Base-by-base conservation (phyloP, 768 basidiomycete species). In the Suillus paluster region DNA sequence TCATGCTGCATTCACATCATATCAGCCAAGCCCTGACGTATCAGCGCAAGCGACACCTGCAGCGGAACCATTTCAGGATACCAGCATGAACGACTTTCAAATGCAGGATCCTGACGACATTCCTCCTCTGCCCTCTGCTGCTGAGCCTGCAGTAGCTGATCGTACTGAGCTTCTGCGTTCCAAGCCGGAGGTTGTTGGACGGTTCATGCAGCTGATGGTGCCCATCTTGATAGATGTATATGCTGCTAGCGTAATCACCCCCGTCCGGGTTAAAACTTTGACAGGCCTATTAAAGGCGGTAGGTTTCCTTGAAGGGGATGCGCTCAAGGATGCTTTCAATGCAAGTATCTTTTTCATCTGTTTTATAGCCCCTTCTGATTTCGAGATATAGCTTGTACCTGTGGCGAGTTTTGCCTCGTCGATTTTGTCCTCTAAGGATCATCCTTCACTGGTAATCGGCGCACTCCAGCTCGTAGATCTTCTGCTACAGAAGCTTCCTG, bases 211-310 rank as follows among this genome's bases (percentile, higher is more conserved):
- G 52, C 80, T 97, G 38, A 87, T 95, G 68, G 89, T 98, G 0
- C 97, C 97, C 1, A 94, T 97, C 59, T 84, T 99, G 59, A 89
- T 99, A 62, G 97, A 99, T 68, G 96, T 99, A n/a, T 99, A 98
- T 75, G 92, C 96, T n/a, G 97, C 97, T 34, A 97, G 94, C 73
- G 96, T 99, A 30, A 88, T 90, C 54, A 86, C 89, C 0, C 87
- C 92, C 3, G 88, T 99, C 12, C 84, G 97, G 62, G 86, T 91
- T 46, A 96, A 97, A 79, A 94, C 95, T 0, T 79, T 99, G 64
- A 91, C 89, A 0, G 94, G 91, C 1, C 70, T 99, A 55, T 77
- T 97, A 65, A 97, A 98, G 73, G 95, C 97, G 3, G 87, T 97
- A 60, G 91, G 93, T 64, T 99, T 95, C 75, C 80, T 94, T 50